phyloP scores from a whole-genome alignment of 2,329 filamentous ascomycete genomes.

The Cadophora gregata region DNA sequence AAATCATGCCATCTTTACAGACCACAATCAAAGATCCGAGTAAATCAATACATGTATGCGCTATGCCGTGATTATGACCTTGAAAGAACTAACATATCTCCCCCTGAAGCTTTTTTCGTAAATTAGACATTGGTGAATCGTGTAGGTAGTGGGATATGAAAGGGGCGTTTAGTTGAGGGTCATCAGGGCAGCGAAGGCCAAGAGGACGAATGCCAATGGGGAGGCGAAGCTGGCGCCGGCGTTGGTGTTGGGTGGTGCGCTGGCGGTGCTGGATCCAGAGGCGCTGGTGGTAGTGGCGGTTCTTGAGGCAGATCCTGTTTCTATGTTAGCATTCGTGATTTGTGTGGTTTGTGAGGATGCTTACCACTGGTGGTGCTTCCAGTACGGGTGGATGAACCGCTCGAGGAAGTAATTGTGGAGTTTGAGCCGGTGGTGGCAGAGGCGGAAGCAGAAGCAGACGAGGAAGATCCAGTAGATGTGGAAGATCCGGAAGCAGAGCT shows the following conservation, averaged over 20 bases:
- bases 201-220: constrained; percentile 42
- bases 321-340: background rate
- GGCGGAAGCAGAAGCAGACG: constrained; percentile 6
- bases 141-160: constrained; percentile 4
- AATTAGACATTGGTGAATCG: constrained; percentile 26
- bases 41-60: constrained; percentile 16
- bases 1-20: background rate
- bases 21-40: constrained; percentile 6
- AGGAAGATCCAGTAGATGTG: constrained; percentile 11
- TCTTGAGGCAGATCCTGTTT: constrained; percentile 16
- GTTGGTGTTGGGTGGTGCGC: constrained; percentile 28
- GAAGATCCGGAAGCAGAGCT: constrained; percentile 23
- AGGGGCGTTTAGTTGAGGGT: constrained; percentile 38
- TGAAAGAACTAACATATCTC: constrained; percentile 7
- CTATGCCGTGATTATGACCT: constrained; percentile 22
- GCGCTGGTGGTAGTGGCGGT: constrained; percentile 18
- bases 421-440: constrained; percentile 25
- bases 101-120: constrained; percentile 1
- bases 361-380: constrained; percentile 13
- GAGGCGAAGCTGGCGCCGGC: constrained; percentile 36
- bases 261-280: constrained; percentile 19
- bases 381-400: constrained; percentile 6
- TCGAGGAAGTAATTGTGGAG: constrained; percentile 23
- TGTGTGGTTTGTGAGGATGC: background rate
- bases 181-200: constrained; percentile 41